phyloP scores from a whole-genome alignment of 208 protist species.

The Acanthamoeba healyi region DNA sequence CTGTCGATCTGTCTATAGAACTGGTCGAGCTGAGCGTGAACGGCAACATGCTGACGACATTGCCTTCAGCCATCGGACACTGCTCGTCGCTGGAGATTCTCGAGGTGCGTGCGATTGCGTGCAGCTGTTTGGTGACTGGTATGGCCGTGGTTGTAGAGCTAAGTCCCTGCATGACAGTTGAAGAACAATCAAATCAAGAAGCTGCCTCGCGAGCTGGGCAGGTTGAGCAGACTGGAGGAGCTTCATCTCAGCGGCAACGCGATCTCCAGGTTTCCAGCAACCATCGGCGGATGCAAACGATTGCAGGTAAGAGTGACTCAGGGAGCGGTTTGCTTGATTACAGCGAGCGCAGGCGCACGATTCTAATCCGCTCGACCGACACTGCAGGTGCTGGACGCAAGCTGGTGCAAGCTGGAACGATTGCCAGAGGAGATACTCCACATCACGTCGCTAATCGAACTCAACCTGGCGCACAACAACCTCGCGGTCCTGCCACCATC shows the following conservation, averaged over 20 bases:
- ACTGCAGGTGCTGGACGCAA: constrained; percentile 7
- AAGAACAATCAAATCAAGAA: constrained; percentile 42
- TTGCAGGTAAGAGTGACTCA: neutral
- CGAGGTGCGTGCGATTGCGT: neutral
- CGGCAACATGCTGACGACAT: neutral
- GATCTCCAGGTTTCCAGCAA: neutral
- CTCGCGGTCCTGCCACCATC: neutral
- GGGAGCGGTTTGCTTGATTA: neutral
- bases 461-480: neutral
- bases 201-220: constrained; percentile 6
- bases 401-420: neutral
- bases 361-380: no score
- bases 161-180: no score
- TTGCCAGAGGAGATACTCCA: constrained; percentile 21
- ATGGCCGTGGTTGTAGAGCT: no score
- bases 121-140: neutral
- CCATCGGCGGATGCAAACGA: neutral
- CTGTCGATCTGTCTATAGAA: neutral
- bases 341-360: neutral
- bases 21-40: constrained; percentile 26
- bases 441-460: neutral
- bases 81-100: constrained; percentile 5
- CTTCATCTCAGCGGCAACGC: neutral
- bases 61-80: neutral
- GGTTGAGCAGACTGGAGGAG: neutral